phyloP scores from a whole-genome alignment of 2,329 filamentous ascomycete species.

The Hypocrella siamensis region DNA sequence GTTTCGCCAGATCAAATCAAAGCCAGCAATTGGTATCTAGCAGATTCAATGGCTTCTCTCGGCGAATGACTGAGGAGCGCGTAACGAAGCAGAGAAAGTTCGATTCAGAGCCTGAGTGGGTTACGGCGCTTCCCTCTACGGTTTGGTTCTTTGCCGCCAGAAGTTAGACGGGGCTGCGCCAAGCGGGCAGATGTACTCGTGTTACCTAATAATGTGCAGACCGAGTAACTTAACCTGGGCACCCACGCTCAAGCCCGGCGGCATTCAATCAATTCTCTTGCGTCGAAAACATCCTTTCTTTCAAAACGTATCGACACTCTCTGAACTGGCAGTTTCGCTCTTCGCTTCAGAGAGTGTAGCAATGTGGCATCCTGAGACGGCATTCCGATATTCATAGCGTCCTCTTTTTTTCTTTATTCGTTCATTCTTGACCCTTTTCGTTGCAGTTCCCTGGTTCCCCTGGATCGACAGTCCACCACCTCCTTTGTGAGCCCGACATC shows the following conservation, averaged over 20 bases:
- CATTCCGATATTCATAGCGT: background rate
- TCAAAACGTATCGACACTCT: background rate
- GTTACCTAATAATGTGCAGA: no score
- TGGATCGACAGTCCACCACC: background rate
- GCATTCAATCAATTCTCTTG: background rate
- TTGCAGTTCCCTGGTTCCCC: background rate
- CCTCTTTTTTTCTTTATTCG: background rate
- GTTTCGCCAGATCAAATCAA: no score
- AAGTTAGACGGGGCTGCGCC: no score
- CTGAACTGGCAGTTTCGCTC: background rate
- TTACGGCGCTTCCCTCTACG: no score
- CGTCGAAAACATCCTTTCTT: background rate
- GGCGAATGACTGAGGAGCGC: no score
- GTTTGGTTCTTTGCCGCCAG: no score
- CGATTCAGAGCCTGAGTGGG: no score
- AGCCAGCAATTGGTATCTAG: no score
- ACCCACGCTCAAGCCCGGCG: background rate
- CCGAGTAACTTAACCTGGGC: no score
- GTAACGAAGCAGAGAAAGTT: no score
- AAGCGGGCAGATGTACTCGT: no score
- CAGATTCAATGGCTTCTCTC: no score
- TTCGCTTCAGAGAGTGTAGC: background rate
- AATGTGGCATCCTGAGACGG: conserved; percentile 1
- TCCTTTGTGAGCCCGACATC: background rate
- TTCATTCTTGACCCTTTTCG: background rate